Base-by-base conservation (phyloP, 2,329 filamentous ascomycete genomes). In the Diplodia corticola region DNA sequence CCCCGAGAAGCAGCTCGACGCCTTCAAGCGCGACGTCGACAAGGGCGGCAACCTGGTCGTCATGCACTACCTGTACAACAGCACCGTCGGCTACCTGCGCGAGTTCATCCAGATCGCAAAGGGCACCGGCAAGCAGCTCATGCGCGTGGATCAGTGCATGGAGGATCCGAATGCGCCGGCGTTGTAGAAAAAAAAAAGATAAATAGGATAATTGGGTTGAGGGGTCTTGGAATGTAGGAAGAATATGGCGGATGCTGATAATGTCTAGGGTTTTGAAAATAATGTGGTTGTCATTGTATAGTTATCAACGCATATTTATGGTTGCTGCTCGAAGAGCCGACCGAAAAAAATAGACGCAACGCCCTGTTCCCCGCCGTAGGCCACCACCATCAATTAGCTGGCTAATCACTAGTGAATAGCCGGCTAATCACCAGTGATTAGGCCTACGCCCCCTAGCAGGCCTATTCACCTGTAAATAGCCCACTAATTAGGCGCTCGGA, bases 111-210 rank as follows among this genome's bases (percentile, higher is more conserved):
- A 80, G 70, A 83, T 88, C 68, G 87, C 88, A 28, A 89, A 88
- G 80, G 80, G 77, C 17, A 86, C 84, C 2, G 88, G 88, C 4
- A 88, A 89, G 80, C 81, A 84, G 74, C 80, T 89, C 48, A 89
- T 89, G 87, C 81, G 87, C 48, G 84, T 89, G 51, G 87, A 89
- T 71, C 87, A 89, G 77, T 89, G 87, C 72, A 80, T 89, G 82
- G 82, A 84, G 76, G 87, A 89, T 74, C 85, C 85, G 15, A 80
- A 84, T 69, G 85, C 85, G 24, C 85, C 85, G 46, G 78, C 83
- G 51, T 66, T 70, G 54, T 69, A 60, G 55, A 26, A 54, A 15
- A 17, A 40, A 40, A 17, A 40, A 40, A 5, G 17, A 40, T 35
- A 1, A 3, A 40, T 5, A 33, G 30, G 6, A 7, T 1, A 17